Evolutionary conservation across 2,329 filamentous ascomycete genomes (phyloP), one percentile per base, ranked within the genome.

Genomic region (Colletotrichum eleusines): DNA sequence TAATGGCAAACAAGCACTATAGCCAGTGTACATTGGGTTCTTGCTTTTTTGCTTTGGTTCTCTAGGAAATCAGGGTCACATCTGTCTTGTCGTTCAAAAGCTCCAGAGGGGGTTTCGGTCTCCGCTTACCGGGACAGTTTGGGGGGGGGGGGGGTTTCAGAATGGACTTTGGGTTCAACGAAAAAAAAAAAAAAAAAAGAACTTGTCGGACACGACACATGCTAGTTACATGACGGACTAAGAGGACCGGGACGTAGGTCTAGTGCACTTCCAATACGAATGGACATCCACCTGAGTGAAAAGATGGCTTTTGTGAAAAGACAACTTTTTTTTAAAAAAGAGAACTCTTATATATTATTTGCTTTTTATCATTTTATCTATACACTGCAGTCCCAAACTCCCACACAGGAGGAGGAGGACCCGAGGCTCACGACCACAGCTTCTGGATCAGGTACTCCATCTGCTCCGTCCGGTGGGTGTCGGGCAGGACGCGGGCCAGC

Each of bases 381-480:
- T n/a, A n/a, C n/a, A 4, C 8, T 3, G 2, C 12, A 16, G 14
- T 9, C n/a, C n/a, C n/a, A n/a, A n/a, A n/a, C n/a, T n/a, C n/a
- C n/a, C n/a, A n/a, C 1, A 6, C 51, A 3, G 18, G 26, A 18
- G 4, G 5, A 33, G 7, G n/a, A n/a, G n/a, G n/a, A 3, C 31
- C 31, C 18, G 5, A 0, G 7, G 5, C 23, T 57, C 23, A 68
- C 26, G 69, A 51, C 69, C 69, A 72, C 44, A 72, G 35, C 66
- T 72, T 73, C 20, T 78, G 67, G 9, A 79, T 72, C 5, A 82
- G 74, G 69, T 83, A 84, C 7, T 76, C 64, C 23, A 85, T 84
- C 14, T 80, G 81, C 63, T 81, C 78, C 18, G 78, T 77, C 38
- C 86, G 79, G 77, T 83, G 86, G 26, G 79, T 80, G 74, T 88